A percentile compares a stretch with the other conserved stretches of the same genome.
Conservation (phyloP, 495 filamentous ascomycete genomes). For the Neohortaea acidophila region DNA sequence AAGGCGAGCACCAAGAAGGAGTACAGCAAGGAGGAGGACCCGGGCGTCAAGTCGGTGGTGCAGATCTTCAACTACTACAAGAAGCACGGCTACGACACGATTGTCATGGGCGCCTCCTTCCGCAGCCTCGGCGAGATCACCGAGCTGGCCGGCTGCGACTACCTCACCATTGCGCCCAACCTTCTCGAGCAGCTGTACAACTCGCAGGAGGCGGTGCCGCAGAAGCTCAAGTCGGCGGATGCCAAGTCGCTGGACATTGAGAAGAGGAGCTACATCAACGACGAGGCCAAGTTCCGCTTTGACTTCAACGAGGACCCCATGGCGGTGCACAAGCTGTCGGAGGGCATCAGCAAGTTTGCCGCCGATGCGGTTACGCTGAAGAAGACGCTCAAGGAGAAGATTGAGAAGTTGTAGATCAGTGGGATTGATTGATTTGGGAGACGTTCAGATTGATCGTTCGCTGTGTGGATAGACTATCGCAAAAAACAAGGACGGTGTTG, state of each 20-base stretch:
- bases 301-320: slow-evolving; percentile 99
- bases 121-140: slow-evolving; percentile 89
- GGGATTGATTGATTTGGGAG: too few relatives aligned
- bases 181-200: slow-evolving; percentile 88
- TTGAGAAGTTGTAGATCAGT: slow-evolving; percentile 31
- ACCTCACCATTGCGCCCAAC: slow-evolving; percentile 95
- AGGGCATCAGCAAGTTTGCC: slow-evolving; percentile 98
- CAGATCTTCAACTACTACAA: slow-evolving; percentile 99
- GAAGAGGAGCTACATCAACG: slow-evolving; percentile 79
- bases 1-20: slow-evolving; percentile 92
- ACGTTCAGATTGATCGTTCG: too few relatives aligned
- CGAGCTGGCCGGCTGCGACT: slow-evolving; percentile 95
- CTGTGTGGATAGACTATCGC: too few relatives aligned
- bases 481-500: too few relatives aligned
- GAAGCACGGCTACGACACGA: slow-evolving; percentile 96
- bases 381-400: slow-evolving; percentile 76
- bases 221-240: slow-evolving; percentile 69
- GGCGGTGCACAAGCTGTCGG: slow-evolving; percentile 95
- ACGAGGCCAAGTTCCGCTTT: slow-evolving; percentile 89
- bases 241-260: slow-evolving; percentile 57
- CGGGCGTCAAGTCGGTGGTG: slow-evolving; percentile 91
- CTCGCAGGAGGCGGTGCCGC: slow-evolving; percentile 58
- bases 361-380: slow-evolving; percentile 91
- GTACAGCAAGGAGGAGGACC: slow-evolving; percentile 76
- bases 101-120: slow-evolving; percentile 99